Evolutionary conservation across 2,329 filamentous ascomycete species (phyloP).

Genomic region (Clarireedia hainanense): DNA sequence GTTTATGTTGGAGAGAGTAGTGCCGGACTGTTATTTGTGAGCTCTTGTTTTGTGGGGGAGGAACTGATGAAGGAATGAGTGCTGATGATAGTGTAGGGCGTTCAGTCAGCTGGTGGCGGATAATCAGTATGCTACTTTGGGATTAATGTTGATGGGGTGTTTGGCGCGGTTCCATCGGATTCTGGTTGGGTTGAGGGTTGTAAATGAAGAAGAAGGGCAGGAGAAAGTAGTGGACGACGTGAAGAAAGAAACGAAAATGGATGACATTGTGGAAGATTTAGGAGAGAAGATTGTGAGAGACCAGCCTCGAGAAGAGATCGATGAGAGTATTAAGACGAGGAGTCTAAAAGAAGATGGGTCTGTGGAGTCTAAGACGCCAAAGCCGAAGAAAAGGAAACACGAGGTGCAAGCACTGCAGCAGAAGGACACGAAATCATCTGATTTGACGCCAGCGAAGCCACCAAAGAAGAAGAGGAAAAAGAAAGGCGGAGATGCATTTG

Average conservation of each 20-base stretch:
- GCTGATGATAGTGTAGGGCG: slow-evolving; percentile 34
- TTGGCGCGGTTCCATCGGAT: slow-evolving; percentile 50
- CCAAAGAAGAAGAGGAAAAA: slow-evolving; percentile 52
- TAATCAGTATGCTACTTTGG: slow-evolving; percentile 64
- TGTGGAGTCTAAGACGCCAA: slow-evolving; percentile 12
- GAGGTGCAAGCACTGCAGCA: not conserved
- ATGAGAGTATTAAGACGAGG: not conserved
- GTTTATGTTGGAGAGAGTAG: slow-evolving; percentile 35
- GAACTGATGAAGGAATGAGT: not conserved
- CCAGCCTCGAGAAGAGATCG: slow-evolving; percentile 5
- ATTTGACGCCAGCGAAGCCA: slow-evolving; percentile 28
- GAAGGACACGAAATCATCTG: slow-evolving; percentile 8
- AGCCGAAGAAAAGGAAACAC: slow-evolving; percentile 20
- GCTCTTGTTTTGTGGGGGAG: slow-evolving; percentile 30
- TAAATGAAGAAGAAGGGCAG: slow-evolving; percentile 12
- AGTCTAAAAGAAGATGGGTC: not conserved
- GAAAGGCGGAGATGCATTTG: slow-evolving; percentile 58
- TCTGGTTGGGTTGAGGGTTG: slow-evolving; percentile 30
- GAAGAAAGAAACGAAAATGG: not conserved
- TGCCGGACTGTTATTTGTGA: slow-evolving; percentile 39
- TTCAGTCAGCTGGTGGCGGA: slow-evolving; percentile 67
- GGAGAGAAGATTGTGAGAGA: slow-evolving; percentile 30
- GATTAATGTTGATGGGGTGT: slow-evolving; percentile 57
- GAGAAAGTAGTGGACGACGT: not conserved
- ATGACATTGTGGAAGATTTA: slow-evolving; percentile 14